Evolutionary conservation across 345 rosid species (phyloP).

Genomic region (Eutrema heterophyllum): DNA sequence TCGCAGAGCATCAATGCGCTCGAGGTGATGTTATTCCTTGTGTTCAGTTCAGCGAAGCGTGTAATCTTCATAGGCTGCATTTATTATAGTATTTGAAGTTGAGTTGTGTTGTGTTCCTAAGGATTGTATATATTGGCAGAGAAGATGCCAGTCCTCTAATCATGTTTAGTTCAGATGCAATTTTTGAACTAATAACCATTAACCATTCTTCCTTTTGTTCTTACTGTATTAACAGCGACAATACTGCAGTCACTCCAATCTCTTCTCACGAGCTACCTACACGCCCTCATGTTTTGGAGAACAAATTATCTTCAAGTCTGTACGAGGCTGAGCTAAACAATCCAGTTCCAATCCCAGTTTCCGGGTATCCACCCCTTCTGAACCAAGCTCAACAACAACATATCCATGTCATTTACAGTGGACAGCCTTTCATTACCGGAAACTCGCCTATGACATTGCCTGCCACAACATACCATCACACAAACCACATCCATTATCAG

Average conservation of each 20-base stretch:
- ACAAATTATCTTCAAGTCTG: constrained; percentile 19
- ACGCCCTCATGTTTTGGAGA: constrained; percentile 32
- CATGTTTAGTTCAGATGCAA: neutral
- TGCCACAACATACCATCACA: constrained; percentile 34
- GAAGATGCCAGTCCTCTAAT: neutral
- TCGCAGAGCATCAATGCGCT: neutral
- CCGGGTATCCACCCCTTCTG: constrained; percentile 40
- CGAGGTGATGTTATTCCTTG: too few species aligned
- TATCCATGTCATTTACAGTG: constrained; percentile 35
- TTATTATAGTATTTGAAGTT: too few species aligned
- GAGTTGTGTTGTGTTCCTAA: neutral
- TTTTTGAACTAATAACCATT: neutral
- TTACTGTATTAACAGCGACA: constrained; percentile 20
- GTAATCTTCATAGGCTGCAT: too few species aligned
- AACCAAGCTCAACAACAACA: constrained; percentile 44
- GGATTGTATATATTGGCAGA: neutral
- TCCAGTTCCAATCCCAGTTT: constrained; percentile 36
- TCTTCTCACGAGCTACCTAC: constrained; percentile 13
- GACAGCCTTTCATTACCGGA: constrained; percentile 34
- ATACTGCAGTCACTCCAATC: constrained; percentile 1
- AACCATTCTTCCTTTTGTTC: neutral
- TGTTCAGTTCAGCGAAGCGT: too few species aligned
- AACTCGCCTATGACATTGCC: constrained; percentile 37
- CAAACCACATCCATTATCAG: constrained; percentile 41
- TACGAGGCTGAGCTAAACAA: constrained; percentile 29